Evolutionary conservation across 345 rosid species (phyloP), one percentile per base, ranked within the genome.

Genomic region (Eucalyptus cloeziana): DNA sequence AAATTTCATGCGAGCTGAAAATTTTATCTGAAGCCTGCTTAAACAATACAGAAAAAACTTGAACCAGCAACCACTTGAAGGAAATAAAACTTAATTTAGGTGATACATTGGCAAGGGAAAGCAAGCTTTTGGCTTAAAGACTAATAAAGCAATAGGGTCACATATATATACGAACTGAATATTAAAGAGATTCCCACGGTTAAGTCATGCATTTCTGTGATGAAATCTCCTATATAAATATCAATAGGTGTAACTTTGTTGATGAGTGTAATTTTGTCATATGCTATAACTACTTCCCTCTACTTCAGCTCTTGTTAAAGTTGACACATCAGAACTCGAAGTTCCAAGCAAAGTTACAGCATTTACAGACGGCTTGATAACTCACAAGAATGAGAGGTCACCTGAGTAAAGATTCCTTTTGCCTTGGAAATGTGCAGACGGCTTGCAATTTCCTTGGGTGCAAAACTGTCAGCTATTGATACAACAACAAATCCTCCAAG

Each of bases 401-500:
- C 99, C 99, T 96, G 99, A 93, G 98, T 96, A 92, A 97, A 96
- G 83, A 97, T 94, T 88, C 96, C 98, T 92, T 94, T 95, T 33
- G 99, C 97, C 45, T 95, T 95, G 14, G 98, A 94, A 52, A 97
- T 92, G 27, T 91, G 95, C 90, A 97, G 91, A 89, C 98, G 94
- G 54, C 94, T 95, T 56, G 97, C 97, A 37, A 97, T 96, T 91
- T 97, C 99, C 90, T 89, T 95, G 7, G 99, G 93, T 50, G 95
- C 98, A 91, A 96, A 97, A 92, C 99, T 97, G 91, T 97, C 99
- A 85, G 99, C 99, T 54, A 97, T 96, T 54, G 99, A 97, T 90
- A 96, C 99, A 88, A 95, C 99, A 76, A 96, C 92, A 89, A 86
- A 94, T 86, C 99, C 99, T 4, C 96, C 98, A 13, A 96, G 92